Percentiles rank a stretch among this genome's conserved stretches.
Evolutionary conservation across 2,329 filamentous ascomycete species (phyloP).

Genomic region (Talaromyces albobiverticillius): DNA sequence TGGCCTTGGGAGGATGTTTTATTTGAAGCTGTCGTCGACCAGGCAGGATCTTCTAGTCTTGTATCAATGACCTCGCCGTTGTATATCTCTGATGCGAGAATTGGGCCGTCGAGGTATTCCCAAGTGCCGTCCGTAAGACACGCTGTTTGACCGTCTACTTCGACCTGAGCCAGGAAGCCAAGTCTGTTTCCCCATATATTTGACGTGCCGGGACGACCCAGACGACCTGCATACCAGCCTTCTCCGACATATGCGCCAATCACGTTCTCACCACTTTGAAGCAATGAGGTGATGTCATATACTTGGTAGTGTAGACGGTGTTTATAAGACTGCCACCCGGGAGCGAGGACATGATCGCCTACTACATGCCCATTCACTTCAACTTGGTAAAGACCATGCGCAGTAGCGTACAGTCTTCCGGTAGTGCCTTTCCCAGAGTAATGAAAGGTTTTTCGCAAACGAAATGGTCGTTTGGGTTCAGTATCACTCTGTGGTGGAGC

Average conservation of each 20-base stretch:
- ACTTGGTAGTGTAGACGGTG: conserved; percentile 39
- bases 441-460: too few relatives aligned
- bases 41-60: conserved; percentile 23
- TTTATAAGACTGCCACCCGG: conserved; percentile 32
- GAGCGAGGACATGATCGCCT: conserved; percentile 23
- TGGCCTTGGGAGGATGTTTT: neutral
- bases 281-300: conserved; percentile 40
- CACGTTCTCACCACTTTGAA: conserved; percentile 32
- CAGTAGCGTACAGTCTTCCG: neutral
- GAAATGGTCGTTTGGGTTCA: neutral
- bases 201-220: neutral
- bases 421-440: neutral
- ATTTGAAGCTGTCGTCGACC: neutral
- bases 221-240: conserved; percentile 43
- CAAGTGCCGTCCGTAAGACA: neutral
- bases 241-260: conserved; percentile 42
- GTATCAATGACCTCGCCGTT: conserved; percentile 40
- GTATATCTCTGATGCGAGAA: conserved; percentile 20
- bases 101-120: conserved; percentile 25
- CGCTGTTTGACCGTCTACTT: neutral
- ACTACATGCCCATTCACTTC: conserved; percentile 10
- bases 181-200: neutral
- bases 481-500: too few relatives aligned
- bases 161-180: neutral
- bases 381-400: neutral